Percentiles rank a stretch among this genome's conserved stretches.
phyloP scores from a whole-genome alignment of 2,329 filamentous ascomycete species.

The Chaetomiaceae sp. region DNA sequence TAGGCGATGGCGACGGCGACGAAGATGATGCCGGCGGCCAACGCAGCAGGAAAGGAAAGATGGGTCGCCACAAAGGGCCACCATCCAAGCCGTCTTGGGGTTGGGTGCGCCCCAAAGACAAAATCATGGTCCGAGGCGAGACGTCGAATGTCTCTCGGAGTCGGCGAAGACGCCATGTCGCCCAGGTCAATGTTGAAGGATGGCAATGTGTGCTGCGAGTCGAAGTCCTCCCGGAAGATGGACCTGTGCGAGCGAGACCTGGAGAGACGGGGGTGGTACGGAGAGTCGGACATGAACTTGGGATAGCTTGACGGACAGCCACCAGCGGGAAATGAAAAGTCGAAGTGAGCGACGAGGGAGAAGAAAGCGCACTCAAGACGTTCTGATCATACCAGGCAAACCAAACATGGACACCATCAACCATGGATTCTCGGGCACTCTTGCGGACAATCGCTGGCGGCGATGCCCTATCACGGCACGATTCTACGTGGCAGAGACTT shows the following conservation, averaged over 20 bases:
- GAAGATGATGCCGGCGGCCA: constrained; percentile 20
- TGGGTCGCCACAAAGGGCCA: constrained; percentile 23
- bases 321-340: not conserved
- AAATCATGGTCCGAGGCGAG: constrained; percentile 26
- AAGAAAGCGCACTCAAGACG: not conserved
- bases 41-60: constrained; percentile 18
- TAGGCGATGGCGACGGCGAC: constrained; percentile 23
- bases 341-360: not conserved
- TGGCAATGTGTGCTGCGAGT: constrained; percentile 14
- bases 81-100: constrained; percentile 18
- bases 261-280: constrained; percentile 8
- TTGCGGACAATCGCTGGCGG: not conserved
- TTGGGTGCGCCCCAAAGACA: constrained; percentile 18
- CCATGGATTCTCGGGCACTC: not conserved
- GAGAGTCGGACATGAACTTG: constrained; percentile 13
- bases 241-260: constrained; percentile 22
- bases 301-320: not conserved
- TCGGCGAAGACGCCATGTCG: constrained; percentile 20
- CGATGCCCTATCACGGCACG: not conserved
- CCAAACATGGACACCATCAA: not conserved
- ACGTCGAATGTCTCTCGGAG: constrained; percentile 21
- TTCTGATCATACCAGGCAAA: not conserved
- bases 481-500: constrained; percentile 8
- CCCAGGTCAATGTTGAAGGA: constrained; percentile 1
- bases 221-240: constrained; percentile 26